These are phyloP conservation scores for Saccharomyces pastorianus DNA, from an alignment of 1,139 yeast species.

Conservation along the genomic window DNA sequence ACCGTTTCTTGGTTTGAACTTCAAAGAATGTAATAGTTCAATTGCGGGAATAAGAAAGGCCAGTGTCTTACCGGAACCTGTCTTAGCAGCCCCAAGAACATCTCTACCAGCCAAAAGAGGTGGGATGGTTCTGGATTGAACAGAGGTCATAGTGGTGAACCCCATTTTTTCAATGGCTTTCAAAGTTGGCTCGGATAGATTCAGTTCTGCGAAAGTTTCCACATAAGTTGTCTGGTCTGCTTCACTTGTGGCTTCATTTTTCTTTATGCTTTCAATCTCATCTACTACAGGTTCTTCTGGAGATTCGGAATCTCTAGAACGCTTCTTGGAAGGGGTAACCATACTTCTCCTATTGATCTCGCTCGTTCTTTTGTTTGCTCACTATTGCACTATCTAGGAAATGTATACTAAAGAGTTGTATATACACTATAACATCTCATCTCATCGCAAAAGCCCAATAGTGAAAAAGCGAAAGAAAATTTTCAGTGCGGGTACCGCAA, in stretches of 20 bases:
- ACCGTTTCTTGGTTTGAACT: conserved; percentile 87
- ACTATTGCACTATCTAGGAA: neutral
- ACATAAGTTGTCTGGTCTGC: conserved; percentile 6
- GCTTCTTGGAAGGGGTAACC: conserved; percentile 8
- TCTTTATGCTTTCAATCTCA: conserved; percentile 1
- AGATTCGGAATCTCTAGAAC: conserved; percentile 12
- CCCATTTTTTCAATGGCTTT: conserved; percentile 82
- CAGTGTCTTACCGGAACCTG: conserved; percentile 41
- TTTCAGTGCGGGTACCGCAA: neutral
- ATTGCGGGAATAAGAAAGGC: conserved; percentile 94
- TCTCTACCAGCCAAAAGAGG: conserved; percentile 92
- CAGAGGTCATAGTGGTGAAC: conserved; percentile 81
- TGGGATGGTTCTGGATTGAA: conserved; percentile 90
- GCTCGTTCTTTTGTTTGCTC: neutral
- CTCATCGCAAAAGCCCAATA: conserved; percentile 2
- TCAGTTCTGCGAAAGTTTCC: conserved; percentile 45
- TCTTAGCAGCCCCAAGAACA: conserved; percentile 94
- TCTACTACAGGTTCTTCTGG: neutral
- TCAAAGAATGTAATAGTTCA: conserved; percentile 78
- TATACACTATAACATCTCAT: conserved; percentile 1
- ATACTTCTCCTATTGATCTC: neutral
- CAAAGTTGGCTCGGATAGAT: conserved; percentile 69
- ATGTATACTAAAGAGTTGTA: neutral
- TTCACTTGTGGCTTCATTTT: neutral
- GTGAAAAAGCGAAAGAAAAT: neutral